Percentiles rank a stretch among this genome's conserved stretches.
phyloP scores from a whole-genome alignment of 441 rosid genomes.

The Mallotus japonicus region DNA sequence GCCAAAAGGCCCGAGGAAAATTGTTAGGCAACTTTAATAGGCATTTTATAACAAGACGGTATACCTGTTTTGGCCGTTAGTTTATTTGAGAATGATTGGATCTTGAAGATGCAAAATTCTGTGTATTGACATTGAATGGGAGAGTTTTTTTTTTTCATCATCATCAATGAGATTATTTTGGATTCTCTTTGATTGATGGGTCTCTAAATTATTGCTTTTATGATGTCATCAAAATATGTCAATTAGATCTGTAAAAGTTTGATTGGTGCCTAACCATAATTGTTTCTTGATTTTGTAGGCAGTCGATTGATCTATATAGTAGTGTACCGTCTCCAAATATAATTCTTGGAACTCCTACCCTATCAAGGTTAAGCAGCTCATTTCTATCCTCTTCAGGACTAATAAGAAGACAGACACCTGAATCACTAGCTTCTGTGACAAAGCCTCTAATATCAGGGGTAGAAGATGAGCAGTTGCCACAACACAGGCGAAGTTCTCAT shows the following conservation, averaged over 20 bases:
- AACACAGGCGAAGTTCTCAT: slow-evolving; percentile 54
- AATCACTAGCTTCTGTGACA: slow-evolving; percentile 41
- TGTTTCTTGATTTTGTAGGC: slow-evolving; percentile 45
- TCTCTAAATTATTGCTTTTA: not conserved
- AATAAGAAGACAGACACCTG: slow-evolving; percentile 65
- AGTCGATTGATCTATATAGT: slow-evolving; percentile 72
- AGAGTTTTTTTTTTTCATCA: not conserved
- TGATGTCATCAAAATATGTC: not conserved
- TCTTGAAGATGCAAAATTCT: not conserved
- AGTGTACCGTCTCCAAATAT: slow-evolving; percentile 73
- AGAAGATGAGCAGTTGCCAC: slow-evolving; percentile 42
- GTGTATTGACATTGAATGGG: not conserved
- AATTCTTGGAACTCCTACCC: slow-evolving; percentile 55
- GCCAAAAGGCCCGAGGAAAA: too few species aligned
- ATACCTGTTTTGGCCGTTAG: not conserved
- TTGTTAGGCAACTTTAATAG: not conserved
- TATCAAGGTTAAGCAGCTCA: slow-evolving; percentile 65
- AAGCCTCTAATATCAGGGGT: slow-evolving; percentile 53
- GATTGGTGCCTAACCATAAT: not conserved
- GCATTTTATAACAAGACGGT: not conserved
- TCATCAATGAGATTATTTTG: not conserved
- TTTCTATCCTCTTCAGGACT: slow-evolving; percentile 52
- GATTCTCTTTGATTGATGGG: not conserved
- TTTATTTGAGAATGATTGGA: not conserved
- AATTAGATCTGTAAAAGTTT: not conserved